These are phyloP conservation scores for Zygosaccharomyces pseudobailii DNA, from an alignment of 1,139 yeast species.

Conservation along the genomic window DNA sequence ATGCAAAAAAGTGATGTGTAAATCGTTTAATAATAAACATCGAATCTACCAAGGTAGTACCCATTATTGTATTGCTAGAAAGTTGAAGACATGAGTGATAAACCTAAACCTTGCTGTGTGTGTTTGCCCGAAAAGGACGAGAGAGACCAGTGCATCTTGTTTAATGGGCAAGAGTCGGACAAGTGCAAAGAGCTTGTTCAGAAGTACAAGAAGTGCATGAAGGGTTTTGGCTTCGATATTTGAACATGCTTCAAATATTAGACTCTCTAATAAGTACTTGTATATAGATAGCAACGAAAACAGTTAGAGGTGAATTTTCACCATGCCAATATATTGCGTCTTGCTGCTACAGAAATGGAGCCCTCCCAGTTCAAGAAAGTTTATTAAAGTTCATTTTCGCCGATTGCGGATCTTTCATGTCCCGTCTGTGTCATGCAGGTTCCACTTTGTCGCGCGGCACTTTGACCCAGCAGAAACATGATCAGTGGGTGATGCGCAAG, in stretches of 20 bases:
- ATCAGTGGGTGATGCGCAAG: too few species aligned
- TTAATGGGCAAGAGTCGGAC: slow-evolving; percentile 78
- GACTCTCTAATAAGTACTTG: background rate
- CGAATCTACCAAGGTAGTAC: too few species aligned
- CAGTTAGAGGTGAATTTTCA: too few species aligned
- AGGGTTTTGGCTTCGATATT: slow-evolving; percentile 74
- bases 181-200: slow-evolving; percentile 70
- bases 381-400: background rate
- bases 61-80: slow-evolving; percentile 35
- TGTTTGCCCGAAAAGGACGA: slow-evolving; percentile 79
- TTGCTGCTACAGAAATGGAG: background rate
- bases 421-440: too few species aligned
- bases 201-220: slow-evolving; percentile 83
- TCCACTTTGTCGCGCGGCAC: too few species aligned
- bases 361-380: background rate
- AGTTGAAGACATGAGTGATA: slow-evolving; percentile 41
- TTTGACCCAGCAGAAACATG: too few species aligned
- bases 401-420: background rate
- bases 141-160: slow-evolving; percentile 82
- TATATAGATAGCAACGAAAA: background rate
- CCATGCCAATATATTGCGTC: too few species aligned
- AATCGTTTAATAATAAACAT: background rate
- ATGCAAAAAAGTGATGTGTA: background rate
- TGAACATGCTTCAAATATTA: slow-evolving; percentile 13
- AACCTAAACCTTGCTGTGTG: slow-evolving; percentile 96